Percentiles rank a stretch among this genome's conserved stretches.
These are phyloP conservation scores for Cercospora canescens DNA, from an alignment of 2,329 filamentous ascomycete genomes.

Conservation along the genomic window DNA sequence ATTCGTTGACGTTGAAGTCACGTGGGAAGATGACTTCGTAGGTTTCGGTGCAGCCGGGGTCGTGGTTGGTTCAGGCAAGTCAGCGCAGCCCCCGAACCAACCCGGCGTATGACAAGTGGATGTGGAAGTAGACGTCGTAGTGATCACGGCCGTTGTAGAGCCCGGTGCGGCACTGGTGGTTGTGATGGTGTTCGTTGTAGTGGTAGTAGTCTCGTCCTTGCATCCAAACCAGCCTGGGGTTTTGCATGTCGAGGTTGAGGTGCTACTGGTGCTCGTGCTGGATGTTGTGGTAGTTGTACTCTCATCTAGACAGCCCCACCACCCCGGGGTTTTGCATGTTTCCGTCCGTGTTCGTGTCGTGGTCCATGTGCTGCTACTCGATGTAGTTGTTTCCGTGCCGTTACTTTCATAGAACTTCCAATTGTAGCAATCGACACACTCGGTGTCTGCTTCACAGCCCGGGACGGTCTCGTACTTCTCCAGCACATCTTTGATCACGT, in stretches of 20 bases:
- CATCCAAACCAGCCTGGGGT: conserved; percentile 69
- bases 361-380: conserved; percentile 53
- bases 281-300: conserved; percentile 46
- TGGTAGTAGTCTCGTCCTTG: conserved; percentile 54
- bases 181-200: conserved; percentile 30
- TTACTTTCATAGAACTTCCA: conserved; percentile 98
- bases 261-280: conserved; percentile 36
- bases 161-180: conserved; percentile 28
- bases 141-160: conserved; percentile 23
- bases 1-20: conserved; percentile 5
- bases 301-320: conserved; percentile 80
- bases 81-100: conserved; percentile 77
- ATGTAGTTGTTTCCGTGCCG: conserved; percentile 71
- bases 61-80: conserved; percentile 49
- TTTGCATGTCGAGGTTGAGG: conserved; percentile 56
- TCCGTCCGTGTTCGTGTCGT: conserved; percentile 72
- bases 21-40: conserved; percentile 15
- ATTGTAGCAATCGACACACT: conserved; percentile 83
- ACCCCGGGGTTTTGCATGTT: conserved; percentile 88
- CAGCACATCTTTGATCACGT: conserved; percentile 85
- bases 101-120: conserved; percentile 88
- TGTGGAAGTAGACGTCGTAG: conserved; percentile 61
- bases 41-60: conserved; percentile 19
- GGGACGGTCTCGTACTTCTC: conserved; percentile 80
- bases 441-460: conserved; percentile 69